Conservation (phyloP, 352 stramenopile genomes). For the Globisporangium splendens region DNA sequence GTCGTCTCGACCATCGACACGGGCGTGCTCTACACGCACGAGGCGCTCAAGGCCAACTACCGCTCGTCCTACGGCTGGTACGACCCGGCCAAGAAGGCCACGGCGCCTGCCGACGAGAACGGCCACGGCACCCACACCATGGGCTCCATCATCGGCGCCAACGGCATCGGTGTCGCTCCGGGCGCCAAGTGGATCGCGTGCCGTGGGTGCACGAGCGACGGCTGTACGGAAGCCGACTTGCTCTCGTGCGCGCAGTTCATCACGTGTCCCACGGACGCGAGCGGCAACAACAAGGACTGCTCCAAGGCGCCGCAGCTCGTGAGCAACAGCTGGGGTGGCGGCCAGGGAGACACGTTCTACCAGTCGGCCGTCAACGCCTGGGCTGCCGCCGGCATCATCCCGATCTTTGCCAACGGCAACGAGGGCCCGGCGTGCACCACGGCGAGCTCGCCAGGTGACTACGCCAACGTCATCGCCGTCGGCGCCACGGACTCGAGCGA, state of each 20-base stretch:
- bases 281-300: conserved; percentile 23
- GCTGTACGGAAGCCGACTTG: conserved; percentile 16
- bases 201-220: conserved; percentile 12
- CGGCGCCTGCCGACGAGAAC: conserved; percentile 17
- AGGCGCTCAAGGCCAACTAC: conserved; percentile 22
- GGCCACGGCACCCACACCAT: conserved; percentile 35
- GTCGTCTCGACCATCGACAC: conserved; percentile 32
- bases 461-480: conserved; percentile 22
- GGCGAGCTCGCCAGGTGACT: conserved; percentile 21
- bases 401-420: conserved; percentile 29
- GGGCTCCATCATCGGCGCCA: conserved; percentile 27
- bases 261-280: conserved; percentile 22
- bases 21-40: conserved; percentile 25
- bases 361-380: conserved; percentile 18
- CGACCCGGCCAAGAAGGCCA: conserved; percentile 18
- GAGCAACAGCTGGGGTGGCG: conserved; percentile 31
- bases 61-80: conserved; percentile 26
- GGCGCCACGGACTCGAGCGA: conserved; percentile 22
- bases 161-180: conserved; percentile 35
- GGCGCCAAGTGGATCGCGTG: conserved; percentile 34
- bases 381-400: conserved; percentile 22
- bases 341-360: conserved; percentile 1
- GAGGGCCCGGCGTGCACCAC: conserved; percentile 18
- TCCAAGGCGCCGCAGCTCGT: conserved; percentile 28
- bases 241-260: conserved; percentile 36